Base-by-base conservation (phyloP, 2,329 filamentous ascomycete genomes). In the Sarocladiaceae sp. region DNA sequence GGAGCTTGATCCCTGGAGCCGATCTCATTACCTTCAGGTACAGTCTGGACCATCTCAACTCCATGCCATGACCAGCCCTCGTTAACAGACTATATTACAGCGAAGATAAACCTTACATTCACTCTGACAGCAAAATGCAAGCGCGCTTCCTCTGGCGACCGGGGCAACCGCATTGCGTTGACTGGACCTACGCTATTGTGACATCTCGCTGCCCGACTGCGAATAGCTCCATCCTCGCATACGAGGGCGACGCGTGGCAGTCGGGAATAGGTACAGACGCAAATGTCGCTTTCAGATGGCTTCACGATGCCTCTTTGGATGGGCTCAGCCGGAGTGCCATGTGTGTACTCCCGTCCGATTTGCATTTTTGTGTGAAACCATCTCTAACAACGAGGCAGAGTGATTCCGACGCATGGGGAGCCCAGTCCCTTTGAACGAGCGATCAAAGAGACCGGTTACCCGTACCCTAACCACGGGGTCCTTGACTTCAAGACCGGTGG, bases 61-160 rank as follows among this genome's bases (percentile, higher is more conserved):
- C 16, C 16, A 44, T 11, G 24, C 16, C 13, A 5, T 20, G 12
- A 33, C 12, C 5, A 44, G 26, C 16, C 6, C 33, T 33, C 24
- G 11, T 33, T 29, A 24, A 33, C 32, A 20, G 19, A 3, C n/a
- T n/a, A n/a, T n/a, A n/a, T 44, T n/a, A 24, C 18, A 44, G 43
- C 23, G 43, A 35, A 35, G 31, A 44, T 7, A 35, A 44, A 21
- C 43, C 43, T 19, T 44, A 44, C 21, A 35, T 44, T 35, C 43
- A 44, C 27, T 44, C 43, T 18, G 43, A 44, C 18, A 34, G 31
- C 31, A 44, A 35, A 29, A 26, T 44, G 43, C 43, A 44, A 29
- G 43, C 32, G 7, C 43, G 43, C 18, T 44, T 44, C 26, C 43
- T 44, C 13, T 44, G 43, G 43, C 43, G 20, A 34, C 43, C 43